Evolutionary conservation across 192 early-diverging fungal genomes (phyloP).

Genomic region (Geranomyces variabilis): DNA sequence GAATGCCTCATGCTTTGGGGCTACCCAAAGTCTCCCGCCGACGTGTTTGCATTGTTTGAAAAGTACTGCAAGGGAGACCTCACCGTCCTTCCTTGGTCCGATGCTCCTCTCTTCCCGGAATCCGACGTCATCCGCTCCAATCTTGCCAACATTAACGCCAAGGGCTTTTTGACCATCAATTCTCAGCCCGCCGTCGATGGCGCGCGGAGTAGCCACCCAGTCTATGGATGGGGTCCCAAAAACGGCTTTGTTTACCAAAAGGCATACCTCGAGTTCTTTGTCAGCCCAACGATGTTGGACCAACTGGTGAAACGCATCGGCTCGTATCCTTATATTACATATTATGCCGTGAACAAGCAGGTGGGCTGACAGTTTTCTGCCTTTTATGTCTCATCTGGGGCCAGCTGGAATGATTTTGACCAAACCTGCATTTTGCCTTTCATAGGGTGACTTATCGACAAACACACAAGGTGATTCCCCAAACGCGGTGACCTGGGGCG

Average conservation of each 20-base stretch:
- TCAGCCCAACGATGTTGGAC: conserved; percentile 70
- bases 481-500: conserved; percentile 98
- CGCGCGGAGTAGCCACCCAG: conserved; percentile 71
- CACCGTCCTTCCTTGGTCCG: conserved; percentile 89
- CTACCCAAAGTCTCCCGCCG: conserved; percentile 62
- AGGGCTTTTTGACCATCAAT: conserved; percentile 96
- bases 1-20: conserved; percentile 83
- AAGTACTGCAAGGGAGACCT: conserved; percentile 82
- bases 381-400: too few relatives aligned
- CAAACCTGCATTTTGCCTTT: background rate
- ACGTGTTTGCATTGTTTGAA: conserved; percentile 79
- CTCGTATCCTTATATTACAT: conserved; percentile 70
- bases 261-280: conserved; percentile 96
- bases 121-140: conserved; percentile 71
- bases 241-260: conserved; percentile 97
- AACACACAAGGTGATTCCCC: conserved; percentile 85
- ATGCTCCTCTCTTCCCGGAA: conserved; percentile 77
- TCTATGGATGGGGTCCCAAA: conserved; percentile 93
- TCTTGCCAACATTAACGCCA: conserved; percentile 72
- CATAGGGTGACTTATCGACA: conserved; percentile 81
- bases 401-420: conserved; percentile 1
- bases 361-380: conserved; percentile 27
- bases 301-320: conserved; percentile 71
- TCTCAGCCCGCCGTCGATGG: conserved; percentile 94
- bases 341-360: conserved; percentile 84